A percentile compares a stretch with the other conserved stretches of the same genome.
Conservation (phyloP, 495 filamentous ascomycete species). For the Podospora didyma region DNA sequence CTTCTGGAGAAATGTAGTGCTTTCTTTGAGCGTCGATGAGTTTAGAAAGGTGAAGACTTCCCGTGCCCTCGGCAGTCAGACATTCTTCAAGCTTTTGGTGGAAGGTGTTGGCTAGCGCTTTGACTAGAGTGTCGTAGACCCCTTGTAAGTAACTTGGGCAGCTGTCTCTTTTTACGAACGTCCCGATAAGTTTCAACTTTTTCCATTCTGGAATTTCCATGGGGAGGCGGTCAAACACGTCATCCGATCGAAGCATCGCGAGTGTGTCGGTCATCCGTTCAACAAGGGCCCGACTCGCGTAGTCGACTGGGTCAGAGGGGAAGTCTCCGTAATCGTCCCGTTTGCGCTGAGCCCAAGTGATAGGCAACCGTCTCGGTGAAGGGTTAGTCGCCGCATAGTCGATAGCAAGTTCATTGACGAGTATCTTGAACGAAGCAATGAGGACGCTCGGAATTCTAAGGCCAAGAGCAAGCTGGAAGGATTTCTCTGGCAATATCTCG, state of each 20-base stretch:
- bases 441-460: constrained; percentile 33
- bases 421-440: constrained; percentile 36
- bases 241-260: constrained; percentile 13
- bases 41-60: background rate
- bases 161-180: background rate
- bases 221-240: constrained; percentile 11
- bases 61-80: background rate
- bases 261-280: constrained; percentile 21
- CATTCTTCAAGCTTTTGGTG: constrained; percentile 1
- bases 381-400: constrained; percentile 56
- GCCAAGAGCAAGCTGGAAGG: constrained; percentile 37
- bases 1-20: constrained; percentile 24
- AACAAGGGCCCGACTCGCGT: constrained; percentile 20
- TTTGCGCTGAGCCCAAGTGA: constrained; percentile 20
- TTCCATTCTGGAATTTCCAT: constrained; percentile 16
- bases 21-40: constrained; percentile 18
- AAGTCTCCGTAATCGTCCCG: constrained; percentile 31
- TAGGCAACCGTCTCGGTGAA: background rate
- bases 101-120: constrained; percentile 14
- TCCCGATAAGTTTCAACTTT: constrained; percentile 2
- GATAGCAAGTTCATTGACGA: constrained; percentile 50
- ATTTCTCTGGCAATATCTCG: constrained; percentile 42
- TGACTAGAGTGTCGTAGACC: constrained; percentile 13
- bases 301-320: constrained; percentile 28
- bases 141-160: constrained; percentile 47